These are phyloP conservation scores for Exserohilum turcica DNA, from an alignment of 2,329 filamentous ascomycete species.

Conservation along the genomic window DNA sequence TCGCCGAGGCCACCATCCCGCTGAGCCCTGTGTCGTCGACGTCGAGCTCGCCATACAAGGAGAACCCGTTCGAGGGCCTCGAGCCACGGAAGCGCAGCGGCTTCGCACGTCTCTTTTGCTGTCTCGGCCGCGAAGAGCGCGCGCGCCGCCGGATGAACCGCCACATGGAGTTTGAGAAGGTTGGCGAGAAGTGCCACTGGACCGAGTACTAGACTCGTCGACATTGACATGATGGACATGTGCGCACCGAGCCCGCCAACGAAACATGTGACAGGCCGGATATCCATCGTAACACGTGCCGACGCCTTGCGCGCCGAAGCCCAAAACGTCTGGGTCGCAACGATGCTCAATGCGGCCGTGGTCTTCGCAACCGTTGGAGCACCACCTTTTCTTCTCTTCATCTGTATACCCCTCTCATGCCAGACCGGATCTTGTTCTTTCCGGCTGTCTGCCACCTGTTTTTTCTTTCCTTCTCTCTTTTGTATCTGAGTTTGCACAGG, in stretches of 20 bases:
- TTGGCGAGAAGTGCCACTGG: constrained; percentile 41
- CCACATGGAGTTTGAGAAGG: constrained; percentile 37
- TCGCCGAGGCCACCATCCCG: constrained; percentile 44
- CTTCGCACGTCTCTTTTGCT: constrained; percentile 41
- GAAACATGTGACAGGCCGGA: constrained; percentile 9
- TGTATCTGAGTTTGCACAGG: constrained; percentile 3
- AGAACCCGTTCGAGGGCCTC: constrained; percentile 33
- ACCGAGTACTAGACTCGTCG: constrained; percentile 30
- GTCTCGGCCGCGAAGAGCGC: constrained; percentile 42
- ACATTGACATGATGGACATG: background rate
- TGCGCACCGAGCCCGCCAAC: constrained; percentile 4
- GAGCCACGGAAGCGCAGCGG: constrained; percentile 36
- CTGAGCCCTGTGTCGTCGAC: constrained; percentile 35
- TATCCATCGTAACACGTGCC: background rate
- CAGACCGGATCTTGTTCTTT: background rate
- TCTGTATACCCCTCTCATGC: background rate
- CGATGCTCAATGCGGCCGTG: background rate
- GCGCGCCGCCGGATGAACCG: constrained; percentile 27
- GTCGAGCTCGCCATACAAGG: constrained; percentile 17
- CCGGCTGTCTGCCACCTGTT: background rate
- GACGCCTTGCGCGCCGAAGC: background rate
- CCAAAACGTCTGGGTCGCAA: background rate
- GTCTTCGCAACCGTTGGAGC: constrained; percentile 9
- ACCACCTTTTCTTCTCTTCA: constrained; percentile 15
- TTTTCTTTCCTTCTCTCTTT: background rate